Evolutionary conservation across 2,329 filamentous ascomycete genomes (phyloP).

Genomic region (Colletotrichum aenigma): DNA sequence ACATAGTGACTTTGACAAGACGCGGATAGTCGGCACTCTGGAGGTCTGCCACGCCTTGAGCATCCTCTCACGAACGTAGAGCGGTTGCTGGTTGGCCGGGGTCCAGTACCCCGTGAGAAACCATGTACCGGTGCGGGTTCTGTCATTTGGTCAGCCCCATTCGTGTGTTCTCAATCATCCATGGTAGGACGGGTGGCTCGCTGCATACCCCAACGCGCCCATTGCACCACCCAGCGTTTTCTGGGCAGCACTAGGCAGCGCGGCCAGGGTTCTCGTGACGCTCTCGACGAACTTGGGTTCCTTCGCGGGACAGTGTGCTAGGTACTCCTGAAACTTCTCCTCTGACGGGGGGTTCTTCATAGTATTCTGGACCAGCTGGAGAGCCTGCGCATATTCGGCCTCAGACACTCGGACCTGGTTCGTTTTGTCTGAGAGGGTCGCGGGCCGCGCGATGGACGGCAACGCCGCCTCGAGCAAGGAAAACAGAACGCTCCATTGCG

Average conservation of each 20-base stretch:
- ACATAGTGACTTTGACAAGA: slow-evolving; percentile 60
- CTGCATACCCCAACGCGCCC: slow-evolving; percentile 47
- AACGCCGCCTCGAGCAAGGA: slow-evolving; percentile 63
- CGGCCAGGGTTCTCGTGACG: slow-evolving; percentile 46
- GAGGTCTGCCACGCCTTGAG: slow-evolving; percentile 66
- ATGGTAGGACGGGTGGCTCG: neutral
- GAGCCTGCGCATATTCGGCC: slow-evolving; percentile 50
- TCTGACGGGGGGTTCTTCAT: slow-evolving; percentile 43
- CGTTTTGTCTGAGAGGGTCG: slow-evolving; percentile 38
- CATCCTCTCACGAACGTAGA: slow-evolving; percentile 64
- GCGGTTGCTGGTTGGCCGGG: slow-evolving; percentile 65
- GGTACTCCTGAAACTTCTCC: slow-evolving; percentile 54
- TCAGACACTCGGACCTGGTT: slow-evolving; percentile 52
- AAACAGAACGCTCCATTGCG: slow-evolving; percentile 59
- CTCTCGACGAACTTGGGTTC: slow-evolving; percentile 57
- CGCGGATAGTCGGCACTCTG: slow-evolving; percentile 57
- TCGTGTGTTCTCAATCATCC: neutral
- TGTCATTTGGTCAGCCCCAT: slow-evolving; percentile 32
- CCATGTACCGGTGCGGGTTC: slow-evolving; percentile 66
- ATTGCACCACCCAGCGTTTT: slow-evolving; percentile 44
- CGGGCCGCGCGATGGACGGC: slow-evolving; percentile 58
- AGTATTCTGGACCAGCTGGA: slow-evolving; percentile 40
- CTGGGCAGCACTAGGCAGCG: slow-evolving; percentile 34
- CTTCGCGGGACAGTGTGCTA: slow-evolving; percentile 55
- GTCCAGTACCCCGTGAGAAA: slow-evolving; percentile 71